phyloP scores from a whole-genome alignment of 306 rosid genomes.

The Pueraria montana region DNA sequence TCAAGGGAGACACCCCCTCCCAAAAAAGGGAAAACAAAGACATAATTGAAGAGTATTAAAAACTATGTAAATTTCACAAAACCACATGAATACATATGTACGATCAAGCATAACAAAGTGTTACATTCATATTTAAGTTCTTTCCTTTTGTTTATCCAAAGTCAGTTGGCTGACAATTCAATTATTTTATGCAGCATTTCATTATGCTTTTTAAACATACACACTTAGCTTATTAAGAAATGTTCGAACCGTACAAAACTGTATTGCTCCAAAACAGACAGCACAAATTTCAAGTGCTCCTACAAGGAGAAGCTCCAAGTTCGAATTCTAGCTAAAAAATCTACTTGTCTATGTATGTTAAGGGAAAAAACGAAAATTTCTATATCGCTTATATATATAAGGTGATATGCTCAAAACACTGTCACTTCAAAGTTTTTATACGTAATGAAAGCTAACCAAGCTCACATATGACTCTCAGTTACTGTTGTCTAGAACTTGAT shows the following conservation, averaged over 20 bases:
- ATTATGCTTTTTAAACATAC: background rate
- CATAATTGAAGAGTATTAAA: background rate
- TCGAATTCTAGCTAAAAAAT: background rate
- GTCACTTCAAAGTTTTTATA: background rate
- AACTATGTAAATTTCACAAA: constrained; percentile 7
- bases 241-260: background rate
- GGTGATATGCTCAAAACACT: background rate
- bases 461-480: constrained; percentile 3
- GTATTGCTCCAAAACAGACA: background rate
- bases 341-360: background rate
- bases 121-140: background rate
- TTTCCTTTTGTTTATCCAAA: background rate
- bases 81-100: background rate
- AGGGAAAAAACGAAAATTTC: background rate
- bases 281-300: background rate
- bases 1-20: background rate
- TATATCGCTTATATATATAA: background rate
- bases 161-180: constrained; percentile 18
- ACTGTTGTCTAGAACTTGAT: background rate
- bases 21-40: background rate
- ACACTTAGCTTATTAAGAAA: background rate
- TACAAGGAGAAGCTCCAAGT: background rate
- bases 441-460: background rate
- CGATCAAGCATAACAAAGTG: background rate
- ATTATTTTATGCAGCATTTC: background rate